Base-by-base conservation (phyloP, 805 yeast species). In the Saccharomycopsis fodiens region DNA sequence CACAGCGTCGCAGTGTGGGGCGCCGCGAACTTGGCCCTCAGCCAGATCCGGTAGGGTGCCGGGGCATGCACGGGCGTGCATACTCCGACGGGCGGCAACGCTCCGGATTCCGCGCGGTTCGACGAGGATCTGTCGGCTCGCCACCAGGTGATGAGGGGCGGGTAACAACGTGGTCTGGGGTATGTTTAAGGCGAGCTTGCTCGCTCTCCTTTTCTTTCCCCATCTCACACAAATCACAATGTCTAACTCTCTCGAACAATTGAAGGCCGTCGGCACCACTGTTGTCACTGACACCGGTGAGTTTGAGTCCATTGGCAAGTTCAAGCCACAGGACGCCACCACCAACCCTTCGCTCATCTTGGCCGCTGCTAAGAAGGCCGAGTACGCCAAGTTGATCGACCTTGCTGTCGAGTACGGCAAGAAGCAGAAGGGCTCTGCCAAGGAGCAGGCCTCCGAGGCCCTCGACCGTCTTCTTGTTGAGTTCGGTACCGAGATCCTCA, bases 281-380 rank as follows among this genome's bases (percentile, higher is more conserved):
- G 96, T 93, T 62, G 98, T 93, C 63, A 86, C 98, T 55, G 98
- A 93, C 74, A 88, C 97, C 52, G 98, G 98, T 73, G 98, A 93
- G 69, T 93, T 93, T 66, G 97, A 87, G 68, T 82, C 93, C 54
- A 93, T 93, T 65, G 96, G 96, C 64, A 87, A 89, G 70, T 93
- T 84, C 75, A 86, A 93, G 59, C 98, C 98, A 57, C 97, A 93
- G 74, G 98, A 93, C 69, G 96, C 98, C 56, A 93, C 98, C 59
- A 93, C 98, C 65, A 93, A 93, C 76, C 98, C 98, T 56, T 88
- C 97, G 37, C 76, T 93, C 72, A 91, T 93, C 61, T 74, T 93
- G 59, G 97, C 97, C 55, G 98, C 98, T 49, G 64, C 97, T 48
- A 85, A 83, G 70, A 85, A 88, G 73, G 68, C 88, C 36, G 88